A percentile compares a stretch with the other conserved stretches of the same genome.
Conservation (phyloP, 441 rosid species). For the Sinapis alba region DNA sequence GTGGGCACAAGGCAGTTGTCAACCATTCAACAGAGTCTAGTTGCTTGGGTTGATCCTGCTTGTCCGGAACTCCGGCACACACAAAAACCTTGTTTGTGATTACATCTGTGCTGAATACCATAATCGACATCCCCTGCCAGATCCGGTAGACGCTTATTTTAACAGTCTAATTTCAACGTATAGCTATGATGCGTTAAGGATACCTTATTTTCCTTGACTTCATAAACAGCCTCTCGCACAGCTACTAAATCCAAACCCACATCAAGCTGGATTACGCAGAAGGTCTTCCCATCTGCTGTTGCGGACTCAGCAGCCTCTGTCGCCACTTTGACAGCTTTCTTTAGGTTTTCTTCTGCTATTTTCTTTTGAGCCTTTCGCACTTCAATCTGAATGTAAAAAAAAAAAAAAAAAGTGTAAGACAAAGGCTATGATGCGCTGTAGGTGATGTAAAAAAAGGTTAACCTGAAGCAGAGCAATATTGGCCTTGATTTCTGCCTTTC, state of each 20-base stretch:
- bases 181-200: not conserved
- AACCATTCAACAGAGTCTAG: no score
- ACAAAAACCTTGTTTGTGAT: no score
- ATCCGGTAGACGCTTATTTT: no score
- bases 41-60: no score
- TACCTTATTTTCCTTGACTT: not conserved
- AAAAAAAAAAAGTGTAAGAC: no score
- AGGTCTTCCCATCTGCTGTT: slow-evolving; percentile 36
- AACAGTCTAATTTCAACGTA: no score
- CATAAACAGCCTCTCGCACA: not conserved
- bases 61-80: no score
- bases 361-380: slow-evolving; percentile 35
- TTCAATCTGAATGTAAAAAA: not conserved
- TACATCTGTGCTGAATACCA: no score
- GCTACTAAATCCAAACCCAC: not conserved
- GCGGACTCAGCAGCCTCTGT: slow-evolving; percentile 72
- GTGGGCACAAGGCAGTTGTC: no score
- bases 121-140: no score
- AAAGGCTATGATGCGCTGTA: not conserved
- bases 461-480: slow-evolving; percentile 83
- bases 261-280: not conserved
- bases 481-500: slow-evolving; percentile 72
- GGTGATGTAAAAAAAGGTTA: no score
- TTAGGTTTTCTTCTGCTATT: slow-evolving; percentile 56
- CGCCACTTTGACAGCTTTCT: slow-evolving; percentile 69